Base-by-base conservation (phyloP, 495 filamentous ascomycete genomes). In the Pyronema omphalodes region DNA sequence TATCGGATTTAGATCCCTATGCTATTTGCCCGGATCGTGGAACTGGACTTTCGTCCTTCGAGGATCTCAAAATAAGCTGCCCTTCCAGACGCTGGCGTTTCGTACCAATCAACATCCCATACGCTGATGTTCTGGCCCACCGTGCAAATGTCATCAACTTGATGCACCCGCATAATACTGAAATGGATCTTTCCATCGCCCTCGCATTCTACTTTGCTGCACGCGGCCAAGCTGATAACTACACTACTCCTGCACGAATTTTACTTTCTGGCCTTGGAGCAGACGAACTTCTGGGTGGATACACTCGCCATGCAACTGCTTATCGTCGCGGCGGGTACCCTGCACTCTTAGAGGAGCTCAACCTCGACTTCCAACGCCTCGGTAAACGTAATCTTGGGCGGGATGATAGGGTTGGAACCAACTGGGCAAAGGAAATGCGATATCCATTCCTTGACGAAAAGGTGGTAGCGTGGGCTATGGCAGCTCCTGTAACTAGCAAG, bases 171-270 rank as follows among this genome's bases (percentile, higher is more conserved):
- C 91, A 96, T 67, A 87, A 93, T 60, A 96, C 91, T 0, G 93
- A 95, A 66, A 99, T 99, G 91, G 91, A 99, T 62, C 74, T 95
- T 3, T 96, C 93, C n/a, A 96, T 99, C 59, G 83, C 83, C 1
- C 79, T 76, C 51, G 91, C 91, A 0, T 74, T 96, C 44, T 96
- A 94, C 69, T 98, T 98, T 65, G 86, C 91, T 3, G 79, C 89
- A 6, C 78, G 88, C 9, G 89, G 87, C 7, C 71, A 70, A 52
- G 91, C 89, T 0, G 17, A 53, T 0, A 59, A 61, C 7, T 88
- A 88, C 65, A 74, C 69, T 5, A 86, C 85, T 0, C 71, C 80
- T 0, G 83, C 91, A 0, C 79, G 88, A 11, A 83, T 94, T 1
- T 74, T 96, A 0, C 72, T 99, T 4, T 95, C 89, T 8, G 91